Base-by-base conservation (phyloP, 2,329 filamentous ascomycete genomes). In the Pseudocercospora fuligena region DNA sequence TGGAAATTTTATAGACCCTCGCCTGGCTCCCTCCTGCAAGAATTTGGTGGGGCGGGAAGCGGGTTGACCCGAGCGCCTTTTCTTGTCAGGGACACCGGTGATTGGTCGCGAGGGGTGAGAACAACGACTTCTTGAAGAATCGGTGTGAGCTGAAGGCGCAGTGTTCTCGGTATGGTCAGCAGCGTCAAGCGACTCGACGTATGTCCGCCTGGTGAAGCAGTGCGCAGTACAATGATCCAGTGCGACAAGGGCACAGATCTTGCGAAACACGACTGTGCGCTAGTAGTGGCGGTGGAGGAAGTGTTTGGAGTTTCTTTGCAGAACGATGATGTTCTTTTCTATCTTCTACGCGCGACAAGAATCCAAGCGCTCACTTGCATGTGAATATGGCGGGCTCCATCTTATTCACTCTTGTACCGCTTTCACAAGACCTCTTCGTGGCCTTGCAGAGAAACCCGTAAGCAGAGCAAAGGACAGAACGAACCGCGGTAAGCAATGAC, bases 1-100 rank as follows among this genome's bases (percentile, higher is more conserved):
- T 23, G 47, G 25, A 27, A 54, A 40, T 19, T 31, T 56, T 56
- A 25, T 54, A 27, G 25, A 31, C 25, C 51, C 51, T 54, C 16
- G 21, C 21, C 51, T 54, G 23, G 36, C 14, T 40, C 36, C 2
- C 5, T n/a, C 36, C 54, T 27, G 19, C 23, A 47, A 36, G 43
- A 60, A 49, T 61, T 61, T 40, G 23, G 59, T 61, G 51, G 51
- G 51, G 51, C 51, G 23, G 40, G 33, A 43, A 43, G n/a, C 40
- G 40, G 40, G 36, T 40, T 40, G 36, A n/a, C 14, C 36, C 36
- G 36, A 16, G 40, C 40, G 40, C 40, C 40, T n/a, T 43, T 43
- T 16, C 40, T 43, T n/a, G 40, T 43, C 40, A 43, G 16, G 40
- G 40, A n/a, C 36, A 36, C 11, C 33, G 33, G 14, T 36, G 8